A percentile compares a stretch with the other conserved stretches of the same genome.
These are phyloP conservation scores for Hura crepitans DNA, from an alignment of 441 rosid species.

Conservation along the genomic window DNA sequence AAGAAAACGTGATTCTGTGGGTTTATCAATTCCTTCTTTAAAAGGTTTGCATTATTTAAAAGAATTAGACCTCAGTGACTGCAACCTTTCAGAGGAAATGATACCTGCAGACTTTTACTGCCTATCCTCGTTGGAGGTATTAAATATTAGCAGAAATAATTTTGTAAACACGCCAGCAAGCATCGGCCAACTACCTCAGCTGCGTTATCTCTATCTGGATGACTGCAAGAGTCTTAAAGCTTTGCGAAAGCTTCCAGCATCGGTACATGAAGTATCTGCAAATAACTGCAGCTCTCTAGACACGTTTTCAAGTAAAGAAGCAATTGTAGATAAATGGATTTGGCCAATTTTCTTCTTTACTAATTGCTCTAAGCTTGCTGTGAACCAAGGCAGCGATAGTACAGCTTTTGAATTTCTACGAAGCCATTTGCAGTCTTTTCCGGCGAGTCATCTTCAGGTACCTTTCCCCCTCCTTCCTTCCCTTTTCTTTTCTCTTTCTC, in stretches of 20 bases:
- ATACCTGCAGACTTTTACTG: conserved; percentile 13
- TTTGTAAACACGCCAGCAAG: conserved; percentile 14
- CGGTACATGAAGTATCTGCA: conserved; percentile 18
- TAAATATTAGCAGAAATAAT: conserved; percentile 19
- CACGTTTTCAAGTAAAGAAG: conserved; percentile 2
- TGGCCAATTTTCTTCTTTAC: conserved; percentile 22
- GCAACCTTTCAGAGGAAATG: conserved; percentile 18
- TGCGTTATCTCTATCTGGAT: conserved; percentile 18
- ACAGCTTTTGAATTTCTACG: background rate
- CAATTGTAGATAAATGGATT: conserved; percentile 11
- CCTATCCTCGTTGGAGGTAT: conserved; percentile 5
- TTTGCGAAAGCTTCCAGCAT: conserved; percentile 14
- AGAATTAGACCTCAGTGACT: conserved; percentile 20
- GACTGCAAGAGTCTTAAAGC: conserved; percentile 20
- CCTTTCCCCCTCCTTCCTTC: background rate
- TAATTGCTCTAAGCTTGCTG: conserved; percentile 19
- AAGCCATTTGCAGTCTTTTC: conserved; percentile 15
- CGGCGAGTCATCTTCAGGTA: conserved; percentile 17
- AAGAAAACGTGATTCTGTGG: background rate
- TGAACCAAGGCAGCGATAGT: conserved; percentile 12
- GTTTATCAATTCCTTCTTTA: conserved; percentile 17
- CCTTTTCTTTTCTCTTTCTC: background rate
- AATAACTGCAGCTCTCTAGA: conserved; percentile 16
- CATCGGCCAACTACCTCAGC: conserved; percentile 14
- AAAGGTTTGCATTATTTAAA: conserved; percentile 14